Base-by-base conservation (phyloP, 108 stramenopile genomes). In the Conticribra weissflogii region DNA sequence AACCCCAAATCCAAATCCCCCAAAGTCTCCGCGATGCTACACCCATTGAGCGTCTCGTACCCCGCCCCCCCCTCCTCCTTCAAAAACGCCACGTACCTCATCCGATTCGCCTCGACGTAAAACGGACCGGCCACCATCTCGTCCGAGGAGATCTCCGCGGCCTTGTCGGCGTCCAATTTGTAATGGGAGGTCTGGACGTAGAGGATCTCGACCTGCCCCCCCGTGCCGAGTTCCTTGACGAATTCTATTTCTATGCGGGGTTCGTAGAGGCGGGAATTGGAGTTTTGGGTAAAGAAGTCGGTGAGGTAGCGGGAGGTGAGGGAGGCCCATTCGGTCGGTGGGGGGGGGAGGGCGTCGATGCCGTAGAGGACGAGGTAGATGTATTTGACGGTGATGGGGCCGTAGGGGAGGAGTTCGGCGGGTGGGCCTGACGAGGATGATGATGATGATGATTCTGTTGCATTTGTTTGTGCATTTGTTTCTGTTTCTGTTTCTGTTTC, bases 311-410 rank as follows among this genome's bases (percentile, higher is more conserved):
- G 12, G 2, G 30, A 17, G 3, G 56, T 57, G 2, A 30, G 16
- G n/a, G 28, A n/a, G 31, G 56, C 25, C 56, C 56, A 57, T 31
- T 30, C n/a, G n/a, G n/a, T n/a, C n/a, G 27, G 30, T 57, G 17
- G 7, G 56, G 56, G 15, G 31, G 56, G 56, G 31, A 57, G 3
- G 56, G 7, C n/a, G 3, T 23, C 24, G 31, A 57, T 57, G 24
- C 29, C 29, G 56, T 57, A 30, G 17, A 57, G 31, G 17, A 57
- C 32, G 7, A 57, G 56, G 56, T 57, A 57, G 56, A 57, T 57
- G 29, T 57, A 57, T 57, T 57, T 57, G 4, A 15, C 32, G 24
- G 29, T 30, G 12, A 30, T 57, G 56, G 56, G 56, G 15, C 56
- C 56, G 4, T 57, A 3, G n/a, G 56, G 8, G 36, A 41, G 5